Evolutionary conservation across 2,329 filamentous ascomycete genomes (phyloP).

Genomic region (Beauveria rudraprayagi): DNA sequence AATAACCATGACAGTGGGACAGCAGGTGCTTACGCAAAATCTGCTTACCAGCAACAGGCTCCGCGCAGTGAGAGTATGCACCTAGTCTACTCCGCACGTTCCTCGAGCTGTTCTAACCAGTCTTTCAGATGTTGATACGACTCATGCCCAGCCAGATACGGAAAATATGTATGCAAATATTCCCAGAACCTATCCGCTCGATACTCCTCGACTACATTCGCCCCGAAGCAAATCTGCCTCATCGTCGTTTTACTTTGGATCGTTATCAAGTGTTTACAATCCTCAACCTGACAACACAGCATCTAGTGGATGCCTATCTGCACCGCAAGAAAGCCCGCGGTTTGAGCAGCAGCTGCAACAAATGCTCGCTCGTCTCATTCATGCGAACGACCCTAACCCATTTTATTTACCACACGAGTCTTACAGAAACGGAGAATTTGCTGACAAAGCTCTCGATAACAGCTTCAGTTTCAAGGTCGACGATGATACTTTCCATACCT

Average conservation of each 20-base stretch:
- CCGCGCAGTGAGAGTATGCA: background rate
- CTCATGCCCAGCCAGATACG: background rate
- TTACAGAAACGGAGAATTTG: conserved; percentile 9
- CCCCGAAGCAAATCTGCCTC: background rate
- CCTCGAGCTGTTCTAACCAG: background rate
- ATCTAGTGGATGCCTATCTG: conserved; percentile 26
- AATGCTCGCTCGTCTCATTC: conserved; percentile 23
- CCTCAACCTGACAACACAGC: conserved; percentile 11
- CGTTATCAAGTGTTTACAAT: conserved; percentile 12
- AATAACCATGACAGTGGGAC: background rate
- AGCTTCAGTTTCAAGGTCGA: conserved; percentile 46
- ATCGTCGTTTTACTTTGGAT: conserved; percentile 6
- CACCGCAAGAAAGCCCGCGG: conserved; percentile 21
- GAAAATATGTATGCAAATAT: conserved; percentile 10
- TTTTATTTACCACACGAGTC: background rate
- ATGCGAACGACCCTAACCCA: background rate
- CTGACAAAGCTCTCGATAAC: conserved; percentile 27
- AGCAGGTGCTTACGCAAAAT: conserved; percentile 7
- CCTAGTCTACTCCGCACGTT: too few relatives aligned
- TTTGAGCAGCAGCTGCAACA: conserved; percentile 34
- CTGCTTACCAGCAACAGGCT: background rate
- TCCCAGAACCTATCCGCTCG: background rate
- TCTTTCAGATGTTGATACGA: background rate
- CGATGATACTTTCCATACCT: conserved; percentile 30
- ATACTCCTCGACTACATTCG: background rate